Evolutionary conservation across 257 asterid species (phyloP).

Genomic region (Anisodus tanguticus): DNA sequence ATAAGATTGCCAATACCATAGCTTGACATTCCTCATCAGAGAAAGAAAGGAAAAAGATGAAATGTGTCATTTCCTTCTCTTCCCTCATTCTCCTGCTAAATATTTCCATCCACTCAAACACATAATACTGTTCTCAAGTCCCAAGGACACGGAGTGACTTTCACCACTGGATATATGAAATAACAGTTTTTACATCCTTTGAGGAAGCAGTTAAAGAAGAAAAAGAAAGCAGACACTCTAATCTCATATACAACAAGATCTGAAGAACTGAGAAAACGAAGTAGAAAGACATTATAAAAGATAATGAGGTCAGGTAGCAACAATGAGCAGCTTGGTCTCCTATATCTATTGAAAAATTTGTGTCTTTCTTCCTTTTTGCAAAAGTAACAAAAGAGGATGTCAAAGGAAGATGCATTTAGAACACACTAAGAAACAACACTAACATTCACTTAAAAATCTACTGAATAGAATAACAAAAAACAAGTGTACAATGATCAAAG

Average conservation of each 20-base stretch:
- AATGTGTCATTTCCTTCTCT: background rate
- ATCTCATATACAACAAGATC: background rate
- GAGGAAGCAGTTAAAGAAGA: background rate
- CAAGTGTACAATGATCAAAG: background rate
- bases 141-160: background rate
- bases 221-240: background rate
- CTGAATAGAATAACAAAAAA: background rate
- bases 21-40: background rate
- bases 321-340: background rate
- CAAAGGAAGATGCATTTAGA: slow-evolving; percentile 16
- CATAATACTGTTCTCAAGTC: background rate
- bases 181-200: background rate
- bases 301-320: slow-evolving; percentile 14
- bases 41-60: background rate
- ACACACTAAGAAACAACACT: slow-evolving; percentile 7
- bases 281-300: slow-evolving; percentile 19
- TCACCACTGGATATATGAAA: slow-evolving; percentile 12
- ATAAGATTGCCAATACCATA: background rate
- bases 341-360: background rate
- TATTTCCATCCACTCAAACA: slow-evolving; percentile 11
- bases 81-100: slow-evolving; percentile 10
- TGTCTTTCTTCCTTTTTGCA: background rate
- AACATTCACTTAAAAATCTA: slow-evolving; percentile 17
- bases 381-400: slow-evolving; percentile 9
- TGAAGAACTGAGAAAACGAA: background rate